Percentiles rank a stretch among this genome's conserved stretches.
Evolutionary conservation across 345 rosid genomes (phyloP).

Genomic region (Erodium maritimum): DNA sequence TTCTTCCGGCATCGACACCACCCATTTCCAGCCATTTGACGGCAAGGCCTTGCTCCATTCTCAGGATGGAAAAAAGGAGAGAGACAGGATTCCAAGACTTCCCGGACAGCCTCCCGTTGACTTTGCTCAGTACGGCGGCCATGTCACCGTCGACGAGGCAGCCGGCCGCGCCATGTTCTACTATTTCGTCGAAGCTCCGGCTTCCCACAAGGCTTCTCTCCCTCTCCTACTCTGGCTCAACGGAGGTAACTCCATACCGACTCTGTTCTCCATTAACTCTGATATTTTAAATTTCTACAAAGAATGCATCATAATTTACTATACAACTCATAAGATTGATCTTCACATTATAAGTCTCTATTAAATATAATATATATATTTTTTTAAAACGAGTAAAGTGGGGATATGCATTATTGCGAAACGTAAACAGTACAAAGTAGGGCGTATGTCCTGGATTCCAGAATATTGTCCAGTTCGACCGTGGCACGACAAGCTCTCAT

Average conservation of each 20-base stretch:
- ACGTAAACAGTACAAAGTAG: no score
- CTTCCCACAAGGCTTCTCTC: neutral
- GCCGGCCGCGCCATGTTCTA: conserved; percentile 4
- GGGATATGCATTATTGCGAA: no score
- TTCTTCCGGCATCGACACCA: conserved; percentile 14
- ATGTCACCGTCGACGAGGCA: conserved; percentile 3
- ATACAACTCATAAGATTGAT: no score
- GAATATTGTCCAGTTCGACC: no score
- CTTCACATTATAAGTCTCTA: no score
- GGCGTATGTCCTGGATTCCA: no score
- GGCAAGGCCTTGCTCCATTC: neutral
- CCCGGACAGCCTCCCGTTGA: conserved; percentile 9
- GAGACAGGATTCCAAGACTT: conserved; percentile 15
- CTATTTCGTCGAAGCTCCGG: conserved; percentile 4
- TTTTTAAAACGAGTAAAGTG: no score
- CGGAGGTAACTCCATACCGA: conserved; percentile 10
- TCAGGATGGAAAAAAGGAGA: conserved; percentile 33
- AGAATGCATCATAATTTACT: no score
- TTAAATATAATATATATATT: no score
- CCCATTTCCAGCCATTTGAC: conserved; percentile 8
- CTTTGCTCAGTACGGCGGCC: conserved; percentile 12
- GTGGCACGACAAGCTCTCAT: no score
- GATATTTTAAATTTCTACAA: no score
- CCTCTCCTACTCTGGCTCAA: conserved; percentile 17
- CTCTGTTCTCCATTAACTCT: no score